These are phyloP conservation scores for Zymoseptoria passerinii DNA, from an alignment of 2,329 filamentous ascomycete genomes.

Conservation along the genomic window DNA sequence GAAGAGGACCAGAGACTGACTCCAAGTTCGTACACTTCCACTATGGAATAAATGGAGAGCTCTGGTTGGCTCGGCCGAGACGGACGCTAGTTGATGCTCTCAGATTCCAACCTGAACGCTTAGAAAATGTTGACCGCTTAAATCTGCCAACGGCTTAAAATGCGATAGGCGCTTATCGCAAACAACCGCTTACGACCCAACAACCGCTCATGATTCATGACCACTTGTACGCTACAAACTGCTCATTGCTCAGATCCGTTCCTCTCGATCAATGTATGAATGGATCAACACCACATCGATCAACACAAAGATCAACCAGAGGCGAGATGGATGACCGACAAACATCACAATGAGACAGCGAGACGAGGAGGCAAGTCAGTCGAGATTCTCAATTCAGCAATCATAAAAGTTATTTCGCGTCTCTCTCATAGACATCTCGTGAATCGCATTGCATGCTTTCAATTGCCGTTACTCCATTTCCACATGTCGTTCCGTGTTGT, in stretches of 20 bases:
- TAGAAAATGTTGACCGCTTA: background rate
- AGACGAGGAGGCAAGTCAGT: background rate
- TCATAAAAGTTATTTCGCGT: background rate
- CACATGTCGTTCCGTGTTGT: background rate
- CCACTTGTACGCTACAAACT: too few relatives aligned
- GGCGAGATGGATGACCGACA: too few relatives aligned
- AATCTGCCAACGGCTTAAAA: background rate
- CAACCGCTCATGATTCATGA: too few relatives aligned
- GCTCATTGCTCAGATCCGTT: too few relatives aligned
- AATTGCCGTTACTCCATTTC: background rate
- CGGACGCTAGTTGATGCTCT: background rate
- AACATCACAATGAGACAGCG: background rate
- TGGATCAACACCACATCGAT: too few relatives aligned
- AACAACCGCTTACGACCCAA: background rate
- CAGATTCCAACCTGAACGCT: background rate
- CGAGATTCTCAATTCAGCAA: background rate
- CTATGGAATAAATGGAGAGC: background rate
- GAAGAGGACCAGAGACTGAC: too few relatives aligned
- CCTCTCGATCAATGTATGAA: too few relatives aligned
- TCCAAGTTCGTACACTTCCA: too few relatives aligned
- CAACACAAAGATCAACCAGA: too few relatives aligned
- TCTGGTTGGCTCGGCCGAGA: background rate
- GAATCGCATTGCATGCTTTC: background rate
- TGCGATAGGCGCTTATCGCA: background rate
- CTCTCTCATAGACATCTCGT: background rate